Conservation (phyloP, 2,329 filamentous ascomycete genomes). For the Pestalotiopsis sp. region DNA sequence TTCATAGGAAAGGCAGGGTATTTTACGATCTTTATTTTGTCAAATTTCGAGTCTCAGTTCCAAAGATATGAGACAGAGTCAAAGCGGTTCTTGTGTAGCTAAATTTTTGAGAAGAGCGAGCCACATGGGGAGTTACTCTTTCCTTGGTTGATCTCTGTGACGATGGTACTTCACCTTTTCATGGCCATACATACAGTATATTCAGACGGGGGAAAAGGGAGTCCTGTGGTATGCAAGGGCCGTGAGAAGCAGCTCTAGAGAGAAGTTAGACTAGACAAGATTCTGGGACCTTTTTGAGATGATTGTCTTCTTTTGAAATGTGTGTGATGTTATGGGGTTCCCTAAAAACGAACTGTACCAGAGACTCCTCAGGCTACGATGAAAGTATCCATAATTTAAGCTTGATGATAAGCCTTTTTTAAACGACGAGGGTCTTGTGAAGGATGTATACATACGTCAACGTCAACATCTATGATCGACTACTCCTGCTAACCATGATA, state of each 20-base stretch:
- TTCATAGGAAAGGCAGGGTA: conserved; percentile 5
- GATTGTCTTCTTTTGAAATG: neutral
- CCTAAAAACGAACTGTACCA: no score
- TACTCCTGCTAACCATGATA: no score
- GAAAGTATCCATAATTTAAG: no score
- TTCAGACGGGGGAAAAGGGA: neutral
- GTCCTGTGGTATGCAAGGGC: neutral
- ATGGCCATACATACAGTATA: neutral
- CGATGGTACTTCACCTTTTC: neutral
- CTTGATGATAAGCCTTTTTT: no score
- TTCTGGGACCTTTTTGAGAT: neutral
- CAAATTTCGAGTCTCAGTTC: neutral
- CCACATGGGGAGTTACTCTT: neutral
- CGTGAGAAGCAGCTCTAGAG: neutral
- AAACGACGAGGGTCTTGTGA: no score
- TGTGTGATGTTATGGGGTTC: neutral
- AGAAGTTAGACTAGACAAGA: neutral
- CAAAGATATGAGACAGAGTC: neutral
- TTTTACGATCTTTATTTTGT: neutral
- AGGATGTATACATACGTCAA: no score
- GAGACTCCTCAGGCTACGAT: no score
- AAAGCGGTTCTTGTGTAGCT: neutral
- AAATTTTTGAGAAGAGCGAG: neutral
- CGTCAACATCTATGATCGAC: no score
- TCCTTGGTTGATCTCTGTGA: neutral